phyloP scores from a whole-genome alignment of 805 yeast genomes.

The Saccharomyces mikatae region DNA sequence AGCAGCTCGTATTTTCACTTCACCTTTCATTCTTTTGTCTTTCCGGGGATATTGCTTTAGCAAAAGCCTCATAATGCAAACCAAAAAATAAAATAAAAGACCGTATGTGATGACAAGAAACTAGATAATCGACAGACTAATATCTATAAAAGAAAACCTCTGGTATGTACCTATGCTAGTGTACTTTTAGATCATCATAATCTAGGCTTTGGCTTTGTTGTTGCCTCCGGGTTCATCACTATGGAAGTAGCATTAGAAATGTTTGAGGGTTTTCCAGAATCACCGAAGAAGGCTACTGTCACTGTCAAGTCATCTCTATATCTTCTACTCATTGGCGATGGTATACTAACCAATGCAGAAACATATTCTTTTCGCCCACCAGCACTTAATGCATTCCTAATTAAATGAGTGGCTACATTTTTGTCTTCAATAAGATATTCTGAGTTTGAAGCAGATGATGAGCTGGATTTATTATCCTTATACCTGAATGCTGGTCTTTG shows the following conservation, averaged over 20 bases:
- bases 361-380: slow-evolving; percentile 83
- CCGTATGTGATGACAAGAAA: neutral
- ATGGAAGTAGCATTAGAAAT: slow-evolving; percentile 14
- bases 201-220: slow-evolving; percentile 22
- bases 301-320: slow-evolving; percentile 95
- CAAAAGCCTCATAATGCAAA: neutral
- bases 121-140: neutral
- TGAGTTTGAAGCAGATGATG: slow-evolving; percentile 12
- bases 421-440: slow-evolving; percentile 66
- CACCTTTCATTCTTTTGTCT: neutral
- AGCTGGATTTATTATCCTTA: slow-evolving; percentile 25
- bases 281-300: slow-evolving; percentile 89
- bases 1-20: neutral
- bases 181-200: slow-evolving; percentile 7
- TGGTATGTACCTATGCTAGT: neutral
- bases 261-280: slow-evolving; percentile 12
- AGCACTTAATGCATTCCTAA: slow-evolving; percentile 87
- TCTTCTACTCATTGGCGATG: slow-evolving; percentile 82
- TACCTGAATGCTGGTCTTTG: slow-evolving; percentile 72
- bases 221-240: slow-evolving; percentile 19
- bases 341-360: slow-evolving; percentile 80
- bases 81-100: neutral
- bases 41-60: neutral
- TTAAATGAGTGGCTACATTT: slow-evolving; percentile 86
- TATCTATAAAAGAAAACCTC: neutral